These are phyloP conservation scores for Echria macrotheca DNA, from an alignment of 495 filamentous ascomycete species.

Conservation along the genomic window DNA sequence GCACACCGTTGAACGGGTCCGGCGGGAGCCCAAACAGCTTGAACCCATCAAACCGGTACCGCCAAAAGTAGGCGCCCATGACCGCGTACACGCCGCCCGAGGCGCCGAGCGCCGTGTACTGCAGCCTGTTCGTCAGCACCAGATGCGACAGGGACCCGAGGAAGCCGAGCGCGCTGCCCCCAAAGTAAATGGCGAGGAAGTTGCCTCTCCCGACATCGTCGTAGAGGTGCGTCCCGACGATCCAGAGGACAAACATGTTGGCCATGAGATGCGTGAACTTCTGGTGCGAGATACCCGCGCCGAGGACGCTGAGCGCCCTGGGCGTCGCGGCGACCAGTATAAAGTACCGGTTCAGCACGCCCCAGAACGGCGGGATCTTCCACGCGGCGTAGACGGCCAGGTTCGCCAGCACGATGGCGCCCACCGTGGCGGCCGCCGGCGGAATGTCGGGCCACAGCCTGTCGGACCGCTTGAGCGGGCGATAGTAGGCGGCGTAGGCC, in stretches of 20 bases:
- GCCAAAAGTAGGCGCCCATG: slow-evolving; percentile 60
- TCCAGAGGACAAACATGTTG: slow-evolving; percentile 63
- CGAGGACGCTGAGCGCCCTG: slow-evolving; percentile 56
- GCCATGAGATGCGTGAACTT: slow-evolving; percentile 50
- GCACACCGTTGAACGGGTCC: slow-evolving; percentile 44
- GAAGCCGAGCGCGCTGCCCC: slow-evolving; percentile 60
- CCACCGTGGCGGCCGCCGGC: slow-evolving; percentile 71
- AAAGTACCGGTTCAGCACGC: slow-evolving; percentile 73
- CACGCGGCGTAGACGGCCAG: slow-evolving; percentile 56
- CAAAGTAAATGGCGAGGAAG: slow-evolving; percentile 74
- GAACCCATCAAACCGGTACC: slow-evolving; percentile 52
- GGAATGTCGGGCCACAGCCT: slow-evolving; percentile 70
- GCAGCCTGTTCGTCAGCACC: slow-evolving; percentile 43
- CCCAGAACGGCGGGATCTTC: slow-evolving; percentile 65
- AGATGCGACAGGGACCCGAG: slow-evolving; percentile 55
- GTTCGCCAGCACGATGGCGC: slow-evolving; percentile 62
- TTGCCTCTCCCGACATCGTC: slow-evolving; percentile 82
- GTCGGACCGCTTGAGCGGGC: slow-evolving; percentile 49
- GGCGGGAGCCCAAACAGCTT: slow-evolving; percentile 48
- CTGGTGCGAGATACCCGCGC: slow-evolving; percentile 77
- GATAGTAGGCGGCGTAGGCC: slow-evolving; percentile 56
- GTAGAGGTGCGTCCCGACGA: slow-evolving; percentile 55
- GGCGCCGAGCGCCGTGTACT: slow-evolving; percentile 56
- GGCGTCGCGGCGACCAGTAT: slow-evolving; percentile 67
- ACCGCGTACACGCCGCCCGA: slow-evolving; percentile 69